Conservation (phyloP, 169 alveolate species). For the Plasmodium malariae region DNA sequence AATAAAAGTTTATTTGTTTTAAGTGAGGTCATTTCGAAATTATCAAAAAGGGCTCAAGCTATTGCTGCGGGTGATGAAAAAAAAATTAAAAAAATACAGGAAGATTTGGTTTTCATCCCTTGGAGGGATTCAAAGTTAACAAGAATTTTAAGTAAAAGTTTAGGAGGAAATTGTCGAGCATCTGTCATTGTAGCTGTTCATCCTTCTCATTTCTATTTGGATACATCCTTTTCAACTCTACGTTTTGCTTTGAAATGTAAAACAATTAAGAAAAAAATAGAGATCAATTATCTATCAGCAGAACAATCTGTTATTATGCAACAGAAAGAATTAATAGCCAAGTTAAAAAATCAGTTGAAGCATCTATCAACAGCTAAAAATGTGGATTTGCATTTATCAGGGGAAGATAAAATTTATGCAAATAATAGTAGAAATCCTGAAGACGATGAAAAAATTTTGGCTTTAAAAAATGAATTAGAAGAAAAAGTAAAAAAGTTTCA, state of each 20-base stretch:
- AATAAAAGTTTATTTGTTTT: slow-evolving; percentile 80
- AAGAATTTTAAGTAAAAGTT: slow-evolving; percentile 80
- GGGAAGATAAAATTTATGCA: slow-evolving; percentile 16
- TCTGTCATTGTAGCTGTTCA: slow-evolving; percentile 86
- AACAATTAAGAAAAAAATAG: slow-evolving; percentile 75
- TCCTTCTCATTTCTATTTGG: slow-evolving; percentile 84
- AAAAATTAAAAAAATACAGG: slow-evolving; percentile 76
- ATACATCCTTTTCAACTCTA: slow-evolving; percentile 83
- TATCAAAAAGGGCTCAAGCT: slow-evolving; percentile 84
- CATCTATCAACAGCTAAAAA: slow-evolving; percentile 66
- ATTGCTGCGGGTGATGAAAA: slow-evolving; percentile 80
- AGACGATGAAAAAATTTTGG: slow-evolving; percentile 75
- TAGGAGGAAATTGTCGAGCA: slow-evolving; percentile 87
- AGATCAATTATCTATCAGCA: slow-evolving; percentile 82
- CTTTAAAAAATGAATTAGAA: slow-evolving; percentile 81
- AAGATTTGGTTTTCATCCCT: slow-evolving; percentile 83
- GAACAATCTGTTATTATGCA: slow-evolving; percentile 87
- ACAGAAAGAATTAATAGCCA: slow-evolving; percentile 83
- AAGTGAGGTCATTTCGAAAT: slow-evolving; percentile 85
- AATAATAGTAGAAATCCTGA: slow-evolving; percentile 42
- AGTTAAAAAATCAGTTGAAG: slow-evolving; percentile 74
- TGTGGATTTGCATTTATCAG: slow-evolving; percentile 41
- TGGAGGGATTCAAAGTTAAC: slow-evolving; percentile 88
- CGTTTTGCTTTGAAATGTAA: slow-evolving; percentile 86
- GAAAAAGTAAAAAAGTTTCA: slow-evolving; percentile 85